Percentiles rank a stretch among this genome's conserved stretches.
Evolutionary conservation across 495 filamentous ascomycete species (phyloP).

Genomic region (Jackrogersella minutella): DNA sequence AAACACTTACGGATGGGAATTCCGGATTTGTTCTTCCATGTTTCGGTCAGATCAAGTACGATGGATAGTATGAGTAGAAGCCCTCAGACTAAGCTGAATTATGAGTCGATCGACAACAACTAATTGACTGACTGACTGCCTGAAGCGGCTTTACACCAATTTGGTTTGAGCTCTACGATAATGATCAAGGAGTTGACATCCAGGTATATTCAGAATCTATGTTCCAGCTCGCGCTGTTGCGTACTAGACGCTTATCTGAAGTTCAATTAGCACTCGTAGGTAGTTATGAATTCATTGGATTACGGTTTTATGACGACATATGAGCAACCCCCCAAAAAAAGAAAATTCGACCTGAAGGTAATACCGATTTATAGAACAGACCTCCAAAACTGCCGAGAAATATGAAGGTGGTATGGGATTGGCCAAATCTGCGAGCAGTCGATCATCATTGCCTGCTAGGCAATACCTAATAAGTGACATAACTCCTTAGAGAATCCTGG

Average conservation of each 20-base stretch:
- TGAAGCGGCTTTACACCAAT: no score
- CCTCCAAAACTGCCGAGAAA: background rate
- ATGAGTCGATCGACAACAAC: no score
- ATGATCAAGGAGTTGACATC: background rate
- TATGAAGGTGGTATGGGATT: no score
- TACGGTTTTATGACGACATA: background rate
- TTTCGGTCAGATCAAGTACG: background rate
- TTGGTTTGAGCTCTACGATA: background rate
- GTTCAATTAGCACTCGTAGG: background rate
- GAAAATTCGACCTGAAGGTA: background rate
- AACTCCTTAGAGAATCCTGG: background rate
- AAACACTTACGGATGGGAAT: conserved; percentile 25
- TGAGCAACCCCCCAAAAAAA: background rate
- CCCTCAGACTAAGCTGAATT: background rate
- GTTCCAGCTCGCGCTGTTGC: background rate
- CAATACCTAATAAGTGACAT: background rate
- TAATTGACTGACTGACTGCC: no score
- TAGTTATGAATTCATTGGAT: background rate
- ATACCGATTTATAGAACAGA: background rate
- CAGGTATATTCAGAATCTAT: background rate
- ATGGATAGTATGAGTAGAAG: background rate
- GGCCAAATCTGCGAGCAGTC: background rate
- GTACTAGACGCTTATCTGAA: background rate
- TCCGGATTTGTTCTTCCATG: conserved; percentile 13
- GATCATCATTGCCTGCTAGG: background rate